Base-by-base conservation (phyloP, 164 flowering plant species). In the Echeveria elegans region DNA sequence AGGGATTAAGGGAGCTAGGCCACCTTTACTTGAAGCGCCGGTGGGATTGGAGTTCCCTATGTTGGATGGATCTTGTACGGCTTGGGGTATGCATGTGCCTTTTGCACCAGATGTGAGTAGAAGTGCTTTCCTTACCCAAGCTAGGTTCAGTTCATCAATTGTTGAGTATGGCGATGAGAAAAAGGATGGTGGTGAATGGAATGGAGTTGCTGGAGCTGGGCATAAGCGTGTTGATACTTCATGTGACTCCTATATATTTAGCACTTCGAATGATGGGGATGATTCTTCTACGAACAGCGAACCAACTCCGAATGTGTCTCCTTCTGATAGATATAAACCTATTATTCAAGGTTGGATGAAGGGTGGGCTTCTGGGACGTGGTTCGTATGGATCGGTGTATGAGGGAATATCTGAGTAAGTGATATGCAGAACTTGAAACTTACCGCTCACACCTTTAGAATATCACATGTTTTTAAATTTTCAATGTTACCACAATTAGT, bases 361-460 rank as follows among this genome's bases (percentile, higher is more conserved):
- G 76, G 97, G 99, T 21, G 76, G 63, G 5, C 85, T 83, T 75
- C 76, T 95, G 66, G 99, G 99, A 31, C 78, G 90, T 28, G 99
- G 99, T 9, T 88, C 99, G 0, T 95, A 87, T 72, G 99, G 99
- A 61, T 79, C 92, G 0, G 99, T 92, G 18, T 95, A 84, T 72
- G 97, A 95, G 82, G 99, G 89, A 61, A 82, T 92, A 69, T 74
- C 96, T 16, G 90, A 81, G 99, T 95, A 88, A 83, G 96, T 84
- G 28, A 34, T 64, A 7, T 60, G 15, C 12, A 16, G 29, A 12
- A 7, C 28, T 66, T 50, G 56, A 50, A 50, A 26, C 31, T 14
- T 28, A 28, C 14, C 24, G 16, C 29, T 53, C 59, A 53, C 59
- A 53, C 59, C 24, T 53, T 23, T 53, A 53, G 59, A 24, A 21